A percentile compares a stretch with the other conserved stretches of the same genome.
These are phyloP conservation scores for Colletotrichum kahawae DNA, from an alignment of 2,329 filamentous ascomycete species.

Conservation along the genomic window DNA sequence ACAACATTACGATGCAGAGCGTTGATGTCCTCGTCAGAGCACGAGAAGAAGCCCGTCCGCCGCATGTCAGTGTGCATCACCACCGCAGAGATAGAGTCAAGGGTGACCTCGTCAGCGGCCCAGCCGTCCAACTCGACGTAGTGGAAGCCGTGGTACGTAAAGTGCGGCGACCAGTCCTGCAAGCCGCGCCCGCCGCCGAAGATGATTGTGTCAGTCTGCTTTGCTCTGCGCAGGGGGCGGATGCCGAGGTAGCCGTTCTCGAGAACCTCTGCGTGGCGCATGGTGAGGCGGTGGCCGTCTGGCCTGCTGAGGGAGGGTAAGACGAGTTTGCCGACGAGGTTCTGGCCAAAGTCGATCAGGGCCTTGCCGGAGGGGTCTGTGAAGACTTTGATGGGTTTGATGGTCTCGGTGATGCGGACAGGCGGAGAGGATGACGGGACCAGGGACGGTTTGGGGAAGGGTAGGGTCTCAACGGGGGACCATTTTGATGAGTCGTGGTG, in stretches of 20 bases:
- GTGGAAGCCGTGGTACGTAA: slow-evolving; percentile 60
- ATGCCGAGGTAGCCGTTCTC: slow-evolving; percentile 49
- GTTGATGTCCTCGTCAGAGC: slow-evolving; percentile 56
- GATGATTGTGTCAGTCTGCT: slow-evolving; percentile 44
- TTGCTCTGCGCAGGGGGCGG: slow-evolving; percentile 46
- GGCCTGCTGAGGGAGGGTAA: slow-evolving; percentile 36
- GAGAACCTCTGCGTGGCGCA: slow-evolving; percentile 62
- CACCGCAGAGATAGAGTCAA: slow-evolving; percentile 28
- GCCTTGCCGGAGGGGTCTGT: slow-evolving; percentile 44
- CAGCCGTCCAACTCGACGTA: slow-evolving; percentile 54
- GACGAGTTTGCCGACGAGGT: slow-evolving; percentile 56
- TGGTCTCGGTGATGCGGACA: slow-evolving; percentile 38
- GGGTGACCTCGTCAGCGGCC: slow-evolving; percentile 26
- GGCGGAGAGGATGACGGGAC: slow-evolving; percentile 47
- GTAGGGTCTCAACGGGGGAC: slow-evolving; percentile 32
- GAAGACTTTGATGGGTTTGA: slow-evolving; percentile 34
- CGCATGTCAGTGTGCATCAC: slow-evolving; percentile 58
- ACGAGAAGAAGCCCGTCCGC: slow-evolving; percentile 53
- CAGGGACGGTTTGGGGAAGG: slow-evolving; percentile 36
- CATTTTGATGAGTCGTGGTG: slow-evolving; percentile 30
- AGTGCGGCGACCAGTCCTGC: slow-evolving; percentile 45
- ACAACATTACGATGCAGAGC: slow-evolving; percentile 57
- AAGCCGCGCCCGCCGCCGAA: slow-evolving; percentile 22
- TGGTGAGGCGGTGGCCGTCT: slow-evolving; percentile 43
- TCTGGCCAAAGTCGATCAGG: slow-evolving; percentile 63